A percentile compares a stretch with the other conserved stretches of the same genome.
Evolutionary conservation across 2,329 filamentous ascomycete genomes (phyloP).

Genomic region (Colletotrichum sp.): DNA sequence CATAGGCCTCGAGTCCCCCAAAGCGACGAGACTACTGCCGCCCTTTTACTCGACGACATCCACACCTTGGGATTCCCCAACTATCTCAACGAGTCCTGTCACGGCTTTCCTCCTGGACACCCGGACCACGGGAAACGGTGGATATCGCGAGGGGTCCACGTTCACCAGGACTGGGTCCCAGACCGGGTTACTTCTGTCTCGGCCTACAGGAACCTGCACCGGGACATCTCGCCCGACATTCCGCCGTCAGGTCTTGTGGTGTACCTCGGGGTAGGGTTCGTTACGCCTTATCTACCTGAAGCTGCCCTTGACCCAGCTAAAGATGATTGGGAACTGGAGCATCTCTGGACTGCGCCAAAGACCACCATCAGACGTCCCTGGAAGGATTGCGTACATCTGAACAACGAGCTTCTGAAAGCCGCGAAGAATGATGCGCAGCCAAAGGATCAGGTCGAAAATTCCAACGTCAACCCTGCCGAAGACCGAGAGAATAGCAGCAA

Average conservation of each 20-base stretch:
- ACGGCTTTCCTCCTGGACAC: neutral
- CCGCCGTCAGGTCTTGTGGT: neutral
- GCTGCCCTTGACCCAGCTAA: neutral
- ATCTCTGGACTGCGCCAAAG: neutral
- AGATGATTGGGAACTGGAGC: neutral
- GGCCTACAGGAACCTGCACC: neutral
- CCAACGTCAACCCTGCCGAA: neutral
- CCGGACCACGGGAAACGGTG: neutral
- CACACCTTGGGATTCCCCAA: neutral
- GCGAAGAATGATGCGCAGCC: neutral
- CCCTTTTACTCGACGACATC: neutral
- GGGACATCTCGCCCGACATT: neutral
- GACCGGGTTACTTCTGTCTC: neutral
- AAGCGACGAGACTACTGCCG: neutral
- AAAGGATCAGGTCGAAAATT: neutral
- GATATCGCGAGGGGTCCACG: rapidly evolving
- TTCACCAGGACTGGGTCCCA: neutral
- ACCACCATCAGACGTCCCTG: neutral
- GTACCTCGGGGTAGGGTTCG: neutral
- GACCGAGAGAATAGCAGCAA: neutral
- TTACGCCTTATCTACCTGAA: neutral
- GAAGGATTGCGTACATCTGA: neutral
- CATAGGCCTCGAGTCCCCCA: neutral
- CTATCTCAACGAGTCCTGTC: neutral
- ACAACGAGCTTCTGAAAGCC: no score